Percentiles rank a stretch among this genome's conserved stretches.
These are phyloP conservation scores for Diaporthe ilicicola DNA, from an alignment of 2,329 filamentous ascomycete genomes.

Conservation along the genomic window DNA sequence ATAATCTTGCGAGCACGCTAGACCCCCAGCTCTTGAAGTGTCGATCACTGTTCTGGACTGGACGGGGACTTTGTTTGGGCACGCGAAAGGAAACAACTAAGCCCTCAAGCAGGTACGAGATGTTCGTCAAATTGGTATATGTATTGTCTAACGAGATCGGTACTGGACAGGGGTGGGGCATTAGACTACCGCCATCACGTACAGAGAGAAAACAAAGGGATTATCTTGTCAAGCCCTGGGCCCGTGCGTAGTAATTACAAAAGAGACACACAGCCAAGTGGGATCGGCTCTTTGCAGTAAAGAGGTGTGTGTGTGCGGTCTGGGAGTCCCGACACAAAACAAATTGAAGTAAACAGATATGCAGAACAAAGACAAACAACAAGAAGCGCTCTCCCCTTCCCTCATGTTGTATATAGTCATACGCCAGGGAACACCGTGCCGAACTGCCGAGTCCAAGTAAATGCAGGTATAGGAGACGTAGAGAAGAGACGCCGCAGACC, in stretches of 20 bases:
- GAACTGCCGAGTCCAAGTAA: constrained; percentile 46
- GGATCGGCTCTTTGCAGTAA: constrained; percentile 2
- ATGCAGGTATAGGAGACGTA: constrained; percentile 44
- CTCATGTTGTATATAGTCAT: constrained; percentile 41
- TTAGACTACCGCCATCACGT: background rate
- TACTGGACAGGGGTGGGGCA: constrained; percentile 28
- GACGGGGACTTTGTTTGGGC: too few species aligned
- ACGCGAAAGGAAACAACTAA: background rate
- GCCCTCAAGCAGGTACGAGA: background rate
- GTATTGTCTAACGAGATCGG: constrained; percentile 40
- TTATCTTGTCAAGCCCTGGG: constrained; percentile 23
- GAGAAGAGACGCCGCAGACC: constrained; percentile 35
- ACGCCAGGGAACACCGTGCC: constrained; percentile 56
- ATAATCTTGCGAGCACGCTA: background rate
- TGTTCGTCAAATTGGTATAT: constrained; percentile 7
- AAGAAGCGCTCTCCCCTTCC: constrained; percentile 32
- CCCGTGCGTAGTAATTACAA: constrained; percentile 21
- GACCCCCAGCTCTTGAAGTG: background rate
- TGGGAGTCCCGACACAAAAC: constrained; percentile 22
- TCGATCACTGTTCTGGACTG: background rate
- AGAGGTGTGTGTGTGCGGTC: constrained; percentile 20
- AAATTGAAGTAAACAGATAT: constrained; percentile 22
- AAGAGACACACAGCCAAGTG: constrained; percentile 19
- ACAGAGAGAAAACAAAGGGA: constrained; percentile 32
- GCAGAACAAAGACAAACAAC: constrained; percentile 36